Percentiles rank a stretch among this genome's conserved stretches.
Conservation (phyloP, 768 basidiomycete species). For the Suillus ampliporus region DNA sequence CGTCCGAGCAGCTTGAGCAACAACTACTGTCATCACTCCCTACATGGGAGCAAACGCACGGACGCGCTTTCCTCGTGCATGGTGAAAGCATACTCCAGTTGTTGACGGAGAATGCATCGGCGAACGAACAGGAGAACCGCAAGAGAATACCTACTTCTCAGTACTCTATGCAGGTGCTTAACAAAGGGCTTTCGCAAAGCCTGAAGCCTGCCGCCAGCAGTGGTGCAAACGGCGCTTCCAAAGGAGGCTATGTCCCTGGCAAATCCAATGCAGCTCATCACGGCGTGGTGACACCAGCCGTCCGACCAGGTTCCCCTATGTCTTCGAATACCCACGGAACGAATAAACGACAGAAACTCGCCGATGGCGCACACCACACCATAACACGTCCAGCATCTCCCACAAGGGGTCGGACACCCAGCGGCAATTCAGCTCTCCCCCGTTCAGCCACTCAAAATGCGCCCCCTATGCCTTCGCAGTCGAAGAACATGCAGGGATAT, state of each 20-base stretch:
- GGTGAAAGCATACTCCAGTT: constrained; percentile 82
- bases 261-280: constrained; percentile 32
- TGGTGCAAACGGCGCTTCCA: constrained; percentile 14
- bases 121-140: constrained; percentile 83
- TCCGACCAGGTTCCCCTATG: constrained; percentile 50
- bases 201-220: constrained; percentile 25
- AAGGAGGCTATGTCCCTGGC: constrained; percentile 35
- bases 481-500: constrained; percentile 35
- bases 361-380: constrained; percentile 40
- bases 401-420: constrained; percentile 35
- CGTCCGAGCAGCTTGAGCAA: constrained; percentile 72
- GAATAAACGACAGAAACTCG: constrained; percentile 66
- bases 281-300: constrained; percentile 63
- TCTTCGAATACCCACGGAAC: constrained; percentile 53
- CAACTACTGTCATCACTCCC: constrained; percentile 82
- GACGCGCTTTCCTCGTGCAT: constrained; percentile 80
- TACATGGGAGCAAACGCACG: constrained; percentile 81
- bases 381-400: constrained; percentile 30
- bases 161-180: constrained; percentile 37
- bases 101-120: constrained; percentile 74
- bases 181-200: constrained; percentile 31
- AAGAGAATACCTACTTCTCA: constrained; percentile 50
- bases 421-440: constrained; percentile 25
- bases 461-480: constrained; percentile 18
- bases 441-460: constrained; percentile 13